Evolutionary conservation across 768 basidiomycete genomes (phyloP), one percentile per base, ranked within the genome.

Genomic region (Chalciporus piperatus): DNA sequence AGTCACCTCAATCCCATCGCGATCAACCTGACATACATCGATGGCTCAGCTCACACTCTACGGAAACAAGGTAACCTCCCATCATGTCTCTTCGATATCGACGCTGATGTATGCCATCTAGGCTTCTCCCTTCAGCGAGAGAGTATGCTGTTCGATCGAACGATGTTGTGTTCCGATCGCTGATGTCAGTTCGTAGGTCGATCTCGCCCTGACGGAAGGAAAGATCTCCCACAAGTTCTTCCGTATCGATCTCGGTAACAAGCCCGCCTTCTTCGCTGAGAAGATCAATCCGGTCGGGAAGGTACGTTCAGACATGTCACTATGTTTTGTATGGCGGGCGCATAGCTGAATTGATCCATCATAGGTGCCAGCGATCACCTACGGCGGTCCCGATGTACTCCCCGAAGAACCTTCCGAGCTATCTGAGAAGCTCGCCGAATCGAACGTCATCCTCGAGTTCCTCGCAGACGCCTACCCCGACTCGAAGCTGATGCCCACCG

Each of bases 231-330:
- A 72, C 62, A 79, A 70, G 14, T 70, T 74, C 14, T 82, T 67
- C 51, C 75, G 80, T 52, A 75, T 87, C 45, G 78, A 85, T 51
- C 68, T 87, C 7, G 43, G 52, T 58, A 80, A 82, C 68, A 87
- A 87, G 66, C 84, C 84, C 0, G 77, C 76, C 46, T 85, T 83
- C 82, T 85, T 84, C 60, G 74, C 76, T 0, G 73, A 77, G 0
- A 74, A 79, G 50, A 75, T 87, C 28, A 86, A 85, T 63, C 80
- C 82, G 0, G 78, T 76, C 0, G 78, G 77, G 65, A 86, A 84
- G 75, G 84, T 83, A 47, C n/a, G 66, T 22, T 9, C 2, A 14
- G 22, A 41, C n/a, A 14, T 8, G 12, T 7, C 5, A 2, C 5
- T 13, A 14, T 38, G 8, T 16, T 11, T 6, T 12, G 11, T 13